phyloP scores from a whole-genome alignment of 257 asterid genomes.

The Schizonepeta tenuifolia region DNA sequence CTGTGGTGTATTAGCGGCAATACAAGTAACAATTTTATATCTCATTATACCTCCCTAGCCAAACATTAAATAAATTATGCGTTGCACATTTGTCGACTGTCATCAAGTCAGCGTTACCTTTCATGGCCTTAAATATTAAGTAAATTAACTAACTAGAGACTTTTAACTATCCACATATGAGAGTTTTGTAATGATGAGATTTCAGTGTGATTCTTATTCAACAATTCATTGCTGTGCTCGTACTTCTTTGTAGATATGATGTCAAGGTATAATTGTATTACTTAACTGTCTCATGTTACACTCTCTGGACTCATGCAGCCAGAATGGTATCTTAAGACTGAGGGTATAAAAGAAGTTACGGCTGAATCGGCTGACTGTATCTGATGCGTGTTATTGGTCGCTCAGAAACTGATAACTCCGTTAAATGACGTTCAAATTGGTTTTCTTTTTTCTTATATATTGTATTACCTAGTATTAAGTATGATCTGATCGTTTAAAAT shows the following conservation, averaged over 20 bases:
- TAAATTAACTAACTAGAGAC: neutral
- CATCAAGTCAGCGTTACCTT: neutral
- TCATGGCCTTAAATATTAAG: constrained; percentile 3
- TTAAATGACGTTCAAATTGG: neutral
- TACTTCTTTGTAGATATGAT: constrained; percentile 23
- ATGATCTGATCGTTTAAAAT: neutral
- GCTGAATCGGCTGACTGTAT: neutral
- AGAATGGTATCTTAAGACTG: constrained; percentile 6
- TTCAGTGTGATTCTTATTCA: constrained; percentile 8
- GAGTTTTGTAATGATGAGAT: constrained; percentile 21
- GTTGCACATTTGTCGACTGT: neutral
- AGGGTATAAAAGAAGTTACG: neutral
- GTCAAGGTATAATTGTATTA: constrained; percentile 9
- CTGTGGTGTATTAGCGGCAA: constrained; percentile 96
- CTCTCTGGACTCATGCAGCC: constrained; percentile 10
- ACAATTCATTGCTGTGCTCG: neutral
- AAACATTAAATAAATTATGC: constrained; percentile 21
- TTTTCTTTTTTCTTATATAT: neutral
- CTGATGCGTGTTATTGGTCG: neutral
- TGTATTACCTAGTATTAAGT: neutral
- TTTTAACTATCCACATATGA: neutral
- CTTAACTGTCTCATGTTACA: neutral
- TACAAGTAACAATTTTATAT: constrained; percentile 69
- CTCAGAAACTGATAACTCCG: neutral
- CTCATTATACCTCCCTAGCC: constrained; percentile 32